A percentile compares a stretch with the other conserved stretches of the same genome.
Evolutionary conservation across 2,329 filamentous ascomycete species (phyloP).

Genomic region (Sporothrix inflata): DNA sequence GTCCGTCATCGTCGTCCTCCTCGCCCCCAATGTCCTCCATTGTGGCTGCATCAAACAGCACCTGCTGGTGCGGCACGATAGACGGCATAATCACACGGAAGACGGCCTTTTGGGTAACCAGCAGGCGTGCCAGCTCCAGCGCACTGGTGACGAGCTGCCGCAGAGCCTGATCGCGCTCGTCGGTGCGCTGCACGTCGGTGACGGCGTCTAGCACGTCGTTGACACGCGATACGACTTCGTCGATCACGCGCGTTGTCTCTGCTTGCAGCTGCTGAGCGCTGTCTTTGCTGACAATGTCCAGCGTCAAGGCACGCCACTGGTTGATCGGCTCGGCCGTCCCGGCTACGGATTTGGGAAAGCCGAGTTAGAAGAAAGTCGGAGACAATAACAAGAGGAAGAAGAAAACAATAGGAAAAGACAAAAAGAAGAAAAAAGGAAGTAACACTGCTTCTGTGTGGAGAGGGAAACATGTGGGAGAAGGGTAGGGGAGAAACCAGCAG

Average conservation of each 20-base stretch:
- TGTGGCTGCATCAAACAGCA: slow-evolving; percentile 58
- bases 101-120: slow-evolving; percentile 62
- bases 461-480: not conserved
- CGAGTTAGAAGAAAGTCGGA: slow-evolving; percentile 12
- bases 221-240: slow-evolving; percentile 50
- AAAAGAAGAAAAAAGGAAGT: not conserved
- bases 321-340: slow-evolving; percentile 51
- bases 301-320: slow-evolving; percentile 68
- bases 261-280: slow-evolving; percentile 50
- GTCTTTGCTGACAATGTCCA: slow-evolving; percentile 61
- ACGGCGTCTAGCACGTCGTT: slow-evolving; percentile 51
- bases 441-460: not conserved
- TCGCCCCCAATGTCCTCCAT: slow-evolving; percentile 71
- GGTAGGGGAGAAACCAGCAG: not conserved
- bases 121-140: slow-evolving; percentile 59
- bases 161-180: slow-evolving; percentile 56
- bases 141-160: slow-evolving; percentile 56
- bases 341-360: slow-evolving; percentile 27
- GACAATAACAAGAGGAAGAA: not conserved
- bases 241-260: slow-evolving; percentile 49
- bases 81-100: slow-evolving; percentile 60
- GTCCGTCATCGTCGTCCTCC: slow-evolving; percentile 38
- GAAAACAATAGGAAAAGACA: not conserved
- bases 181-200: slow-evolving; percentile 23
- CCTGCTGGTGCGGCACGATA: slow-evolving; percentile 55